Evolutionary conservation across 1,284 basidiomycete genomes (phyloP), one percentile per base, ranked within the genome.

Genomic region (Ganoderma resinaceum): DNA sequence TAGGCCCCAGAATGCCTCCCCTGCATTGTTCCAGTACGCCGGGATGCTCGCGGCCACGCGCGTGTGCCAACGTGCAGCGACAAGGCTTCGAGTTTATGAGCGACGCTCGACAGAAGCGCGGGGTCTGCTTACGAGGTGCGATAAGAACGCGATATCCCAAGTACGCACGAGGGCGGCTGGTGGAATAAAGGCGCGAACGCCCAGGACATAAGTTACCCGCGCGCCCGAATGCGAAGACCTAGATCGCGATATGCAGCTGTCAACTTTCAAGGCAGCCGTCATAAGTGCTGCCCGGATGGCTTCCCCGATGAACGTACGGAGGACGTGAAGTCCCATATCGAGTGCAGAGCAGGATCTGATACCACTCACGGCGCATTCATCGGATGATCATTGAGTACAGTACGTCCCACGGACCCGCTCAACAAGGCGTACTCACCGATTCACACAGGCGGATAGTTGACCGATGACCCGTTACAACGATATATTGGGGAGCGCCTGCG

Each of bases 341-440:
- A 31, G 52, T 29, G 52, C 29, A 31, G 26, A 31, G 29, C 29
- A 16, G 14, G 52, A 53, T 53, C 52, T 53, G 52, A 29, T 18
- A 31, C 18, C 31, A 31, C 52, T 40, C 23, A 26, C n/a, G 38
- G 58, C 53, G 35, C 65, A 38, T 61, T 59, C 52, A 61, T 43
- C 43, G 60, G 65, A 40, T 35, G 46, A 61, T 62, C n/a, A n/a
- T n/a, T n/a, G n/a, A n/a, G n/a, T n/a, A n/a, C n/a, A n/a, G n/a
- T 66, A 53, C 35, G 46, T 66, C 16, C 38, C 37, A 33, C 31
- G 46, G 37, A 33, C 4, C 46, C 40, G 9, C 11, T 38, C 8
- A 20, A 1, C 31, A 53, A 14, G 26, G 12, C 11, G 52, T 4
- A 33, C 52, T 20, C 52, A 33, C 23, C 38, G 9, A 35, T 38